Conservation (phyloP, 108 stramenopile species). For the Nitzschia sp. region DNA sequence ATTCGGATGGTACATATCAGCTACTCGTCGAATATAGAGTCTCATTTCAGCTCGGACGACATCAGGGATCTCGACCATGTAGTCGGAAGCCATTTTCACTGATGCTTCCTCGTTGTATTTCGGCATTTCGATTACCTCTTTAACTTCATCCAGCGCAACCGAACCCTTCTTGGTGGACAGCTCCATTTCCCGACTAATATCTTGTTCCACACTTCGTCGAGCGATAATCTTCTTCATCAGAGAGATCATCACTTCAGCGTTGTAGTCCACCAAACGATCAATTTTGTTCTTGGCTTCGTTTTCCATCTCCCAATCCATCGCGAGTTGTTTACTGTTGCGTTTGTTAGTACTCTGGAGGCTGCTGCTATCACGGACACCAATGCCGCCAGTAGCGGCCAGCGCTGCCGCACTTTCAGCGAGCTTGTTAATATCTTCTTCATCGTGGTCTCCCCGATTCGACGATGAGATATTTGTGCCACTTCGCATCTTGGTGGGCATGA, state of each 20-base stretch:
- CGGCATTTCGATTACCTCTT: constrained; percentile 25
- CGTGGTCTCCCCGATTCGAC: background rate
- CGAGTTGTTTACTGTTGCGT: too few species aligned
- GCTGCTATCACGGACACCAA: too few species aligned
- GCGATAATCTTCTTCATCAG: constrained; percentile 24
- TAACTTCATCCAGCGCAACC: constrained; percentile 40
- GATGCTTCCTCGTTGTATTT: constrained; percentile 7
- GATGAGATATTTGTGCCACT: background rate
- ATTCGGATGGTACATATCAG: constrained; percentile 36
- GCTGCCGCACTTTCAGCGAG: too few species aligned
- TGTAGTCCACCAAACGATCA: constrained; percentile 11
- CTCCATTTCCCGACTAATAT: background rate
- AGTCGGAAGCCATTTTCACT: constrained; percentile 6
- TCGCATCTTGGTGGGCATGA: background rate
- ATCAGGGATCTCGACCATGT: constrained; percentile 11
- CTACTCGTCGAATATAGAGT: constrained; percentile 9
- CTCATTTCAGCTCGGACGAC: constrained; percentile 1
- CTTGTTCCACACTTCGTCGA: background rate
- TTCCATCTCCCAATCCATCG: too few species aligned
- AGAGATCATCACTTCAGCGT: constrained; percentile 18
- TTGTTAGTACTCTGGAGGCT: too few species aligned
- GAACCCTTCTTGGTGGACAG: background rate
- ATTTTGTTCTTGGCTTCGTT: background rate
- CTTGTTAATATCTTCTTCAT: too few species aligned
- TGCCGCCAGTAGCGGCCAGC: background rate